Evolutionary conservation across 2,329 filamentous ascomycete species (phyloP).

Genomic region (Aspergillus alliaceus): DNA sequence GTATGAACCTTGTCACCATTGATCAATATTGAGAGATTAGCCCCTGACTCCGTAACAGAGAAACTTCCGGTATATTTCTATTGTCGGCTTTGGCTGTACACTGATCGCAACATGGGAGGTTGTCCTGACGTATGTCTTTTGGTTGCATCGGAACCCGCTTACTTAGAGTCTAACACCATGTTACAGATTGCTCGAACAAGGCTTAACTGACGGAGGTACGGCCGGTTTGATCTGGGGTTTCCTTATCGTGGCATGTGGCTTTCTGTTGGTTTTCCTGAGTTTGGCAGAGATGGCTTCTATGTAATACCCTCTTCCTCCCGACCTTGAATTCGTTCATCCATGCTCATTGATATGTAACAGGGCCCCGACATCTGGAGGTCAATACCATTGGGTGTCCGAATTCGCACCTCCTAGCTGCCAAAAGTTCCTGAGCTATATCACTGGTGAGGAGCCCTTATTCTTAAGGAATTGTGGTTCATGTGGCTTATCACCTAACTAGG

Average conservation of each 20-base stretch:
- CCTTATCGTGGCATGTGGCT: conserved; percentile 31
- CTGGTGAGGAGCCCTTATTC: conserved; percentile 28
- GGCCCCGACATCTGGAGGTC: conserved; percentile 44
- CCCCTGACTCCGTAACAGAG: conserved; percentile 28
- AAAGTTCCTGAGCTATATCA: conserved; percentile 48
- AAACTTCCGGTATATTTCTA: conserved; percentile 47
- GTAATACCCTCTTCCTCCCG: conserved; percentile 25
- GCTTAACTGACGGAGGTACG: conserved; percentile 38
- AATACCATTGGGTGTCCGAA: too few species aligned
- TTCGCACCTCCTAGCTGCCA: conserved; percentile 45
- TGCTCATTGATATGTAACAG: conserved; percentile 13
- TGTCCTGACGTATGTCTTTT: conserved; percentile 36
- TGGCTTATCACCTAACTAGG: conserved; percentile 22
- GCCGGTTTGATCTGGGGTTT: conserved; percentile 41
- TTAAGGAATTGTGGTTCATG: background rate
- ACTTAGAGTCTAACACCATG: conserved; percentile 7
- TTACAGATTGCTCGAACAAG: conserved; percentile 29
- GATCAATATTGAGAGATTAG: background rate
- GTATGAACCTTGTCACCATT: conserved; percentile 21
- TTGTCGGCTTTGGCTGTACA: conserved; percentile 47
- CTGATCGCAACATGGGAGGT: conserved; percentile 47
- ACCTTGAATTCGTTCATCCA: background rate
- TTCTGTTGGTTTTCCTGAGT: conserved; percentile 37
- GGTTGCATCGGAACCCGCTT: background rate
- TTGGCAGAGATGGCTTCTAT: conserved; percentile 48